These are phyloP conservation scores for Barbarea vulgaris DNA, from an alignment of 345 rosid species.

Conservation along the genomic window DNA sequence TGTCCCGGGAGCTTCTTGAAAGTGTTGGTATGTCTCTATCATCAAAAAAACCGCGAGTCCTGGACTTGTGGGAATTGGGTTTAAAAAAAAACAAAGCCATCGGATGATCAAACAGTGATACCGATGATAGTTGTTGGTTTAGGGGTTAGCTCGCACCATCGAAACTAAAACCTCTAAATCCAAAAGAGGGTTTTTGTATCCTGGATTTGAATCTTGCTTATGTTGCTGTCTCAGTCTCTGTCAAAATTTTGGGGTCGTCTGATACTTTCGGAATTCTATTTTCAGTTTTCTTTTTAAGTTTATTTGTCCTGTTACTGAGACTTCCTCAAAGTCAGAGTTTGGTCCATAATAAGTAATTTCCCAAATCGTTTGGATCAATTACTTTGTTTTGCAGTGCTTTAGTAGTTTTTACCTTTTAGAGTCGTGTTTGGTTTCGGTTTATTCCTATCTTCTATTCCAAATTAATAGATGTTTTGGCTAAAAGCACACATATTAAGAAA, in stretches of 20 bases:
- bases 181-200: slow-evolving; percentile 38
- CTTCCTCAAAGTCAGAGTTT: slow-evolving; percentile 23
- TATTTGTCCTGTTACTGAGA: slow-evolving; percentile 11
- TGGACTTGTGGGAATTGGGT: slow-evolving; percentile 13
- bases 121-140: slow-evolving; percentile 40
- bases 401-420: background rate
- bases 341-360: slow-evolving; percentile 21
- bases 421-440: background rate
- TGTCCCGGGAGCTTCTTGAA: slow-evolving; percentile 70
- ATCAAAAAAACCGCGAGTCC: slow-evolving; percentile 13
- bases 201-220: slow-evolving; percentile 41
- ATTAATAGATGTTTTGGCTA: too few relatives aligned
- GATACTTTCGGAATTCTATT: slow-evolving; percentile 9
- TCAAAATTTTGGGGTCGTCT: slow-evolving; percentile 38
- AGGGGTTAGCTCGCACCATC: slow-evolving; percentile 30
- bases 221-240: slow-evolving; percentile 33
- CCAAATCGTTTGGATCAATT: slow-evolving; percentile 14
- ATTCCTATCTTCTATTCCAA: background rate
- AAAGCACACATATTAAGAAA: too few relatives aligned
- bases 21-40: slow-evolving; percentile 30
- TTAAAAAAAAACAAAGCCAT: slow-evolving; percentile 6
- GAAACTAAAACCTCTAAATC: slow-evolving; percentile 27
- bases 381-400: slow-evolving; percentile 5
- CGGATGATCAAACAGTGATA: slow-evolving; percentile 25
- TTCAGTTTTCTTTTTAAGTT: slow-evolving; percentile 4